Evolutionary conservation across 306 rosid genomes (phyloP).

Genomic region (Rubus parviflorus): DNA sequence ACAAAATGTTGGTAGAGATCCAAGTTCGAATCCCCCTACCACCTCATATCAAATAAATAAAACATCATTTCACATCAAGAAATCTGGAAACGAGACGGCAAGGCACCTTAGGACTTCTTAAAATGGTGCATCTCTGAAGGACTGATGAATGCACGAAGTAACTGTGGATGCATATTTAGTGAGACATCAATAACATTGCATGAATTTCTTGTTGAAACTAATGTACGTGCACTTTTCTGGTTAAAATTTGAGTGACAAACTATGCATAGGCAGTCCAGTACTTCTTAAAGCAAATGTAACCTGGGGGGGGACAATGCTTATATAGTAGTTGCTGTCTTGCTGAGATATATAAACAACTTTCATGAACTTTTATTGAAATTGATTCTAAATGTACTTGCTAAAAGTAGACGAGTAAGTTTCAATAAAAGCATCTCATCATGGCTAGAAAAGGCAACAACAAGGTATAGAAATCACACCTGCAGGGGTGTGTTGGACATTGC

Average conservation of each 20-base stretch:
- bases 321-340: not conserved
- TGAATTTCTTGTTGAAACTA: not conserved
- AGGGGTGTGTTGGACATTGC: slow-evolving; percentile 10
- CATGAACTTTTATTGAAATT: not conserved
- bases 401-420: not conserved
- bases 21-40: not conserved
- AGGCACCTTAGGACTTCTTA: not conserved
- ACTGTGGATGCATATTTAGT: not conserved
- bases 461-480: not conserved
- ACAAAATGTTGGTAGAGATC: not conserved
- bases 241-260: not conserved
- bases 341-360: not conserved
- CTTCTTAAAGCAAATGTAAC: not conserved
- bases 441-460: not conserved
- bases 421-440: slow-evolving; percentile 5
- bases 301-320: not conserved
- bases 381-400: not conserved
- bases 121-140: too few relatives aligned
- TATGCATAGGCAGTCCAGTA: not conserved
- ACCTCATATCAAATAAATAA: not conserved
- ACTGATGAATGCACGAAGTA: not conserved
- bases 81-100: not conserved
- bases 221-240: not conserved
- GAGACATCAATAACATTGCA: not conserved
- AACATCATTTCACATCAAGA: not conserved